Conservation (phyloP, 768 basidiomycete species). For the Tephrocybe rancida region DNA sequence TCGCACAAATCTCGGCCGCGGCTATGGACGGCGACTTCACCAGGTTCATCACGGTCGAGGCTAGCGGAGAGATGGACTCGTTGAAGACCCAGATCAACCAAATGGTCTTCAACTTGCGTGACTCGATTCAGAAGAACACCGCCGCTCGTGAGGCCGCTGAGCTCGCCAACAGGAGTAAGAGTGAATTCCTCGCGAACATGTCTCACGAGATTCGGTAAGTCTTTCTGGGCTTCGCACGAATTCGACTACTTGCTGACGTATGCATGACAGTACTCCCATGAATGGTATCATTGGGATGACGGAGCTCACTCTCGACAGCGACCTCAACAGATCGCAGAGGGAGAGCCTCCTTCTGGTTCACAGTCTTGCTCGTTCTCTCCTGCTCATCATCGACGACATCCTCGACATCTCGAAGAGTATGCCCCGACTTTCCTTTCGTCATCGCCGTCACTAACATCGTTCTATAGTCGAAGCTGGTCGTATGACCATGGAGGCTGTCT, state of each 20-base stretch:
- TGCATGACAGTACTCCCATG: conserved; percentile 84
- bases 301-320: conserved; percentile 94
- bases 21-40: conserved; percentile 99
- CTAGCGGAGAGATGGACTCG: conserved; percentile 98
- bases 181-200: conserved; percentile 99
- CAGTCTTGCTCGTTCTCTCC: conserved; percentile 86
- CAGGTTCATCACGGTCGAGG: conserved; percentile 98
- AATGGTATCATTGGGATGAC: conserved; percentile 99
- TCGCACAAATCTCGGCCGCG: conserved; percentile 97
- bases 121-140: conserved; percentile 98
- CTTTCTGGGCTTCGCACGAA: not conserved
- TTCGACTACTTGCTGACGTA: conserved; percentile 7
- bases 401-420: conserved; percentile 99
- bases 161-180: conserved; percentile 95
- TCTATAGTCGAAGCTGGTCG: conserved; percentile 91
- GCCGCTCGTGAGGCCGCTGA: conserved; percentile 97
- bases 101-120: conserved; percentile 97
- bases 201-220: conserved; percentile 88
- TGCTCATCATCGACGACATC: conserved; percentile 98
- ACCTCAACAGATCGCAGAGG: conserved; percentile 90
- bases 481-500: conserved; percentile 99
- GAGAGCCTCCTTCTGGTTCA: conserved; percentile 97
- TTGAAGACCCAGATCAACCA: conserved; percentile 99
- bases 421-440: conserved; percentile 29
- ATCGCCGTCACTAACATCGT: conserved; percentile 17